Percentiles rank a stretch among this genome's conserved stretches.
phyloP scores from a whole-genome alignment of 345 rosid species.

The Cardamine chenopodiifolia region DNA sequence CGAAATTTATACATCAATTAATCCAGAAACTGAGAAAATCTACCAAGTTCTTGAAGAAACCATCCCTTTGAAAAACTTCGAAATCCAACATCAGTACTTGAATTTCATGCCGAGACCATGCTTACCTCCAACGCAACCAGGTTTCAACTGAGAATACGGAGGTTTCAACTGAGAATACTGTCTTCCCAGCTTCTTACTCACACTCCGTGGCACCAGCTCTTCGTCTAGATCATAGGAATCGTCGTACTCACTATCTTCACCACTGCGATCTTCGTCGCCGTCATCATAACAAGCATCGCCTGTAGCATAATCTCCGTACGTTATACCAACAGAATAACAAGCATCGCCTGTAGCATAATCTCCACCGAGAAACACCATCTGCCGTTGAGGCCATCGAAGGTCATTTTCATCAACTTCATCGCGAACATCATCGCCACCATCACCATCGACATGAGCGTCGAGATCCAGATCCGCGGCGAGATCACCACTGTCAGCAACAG shows the following conservation, averaged over 20 bases:
- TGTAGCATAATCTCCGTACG: not conserved
- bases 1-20: conserved; percentile 31
- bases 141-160: conserved; percentile 43
- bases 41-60: conserved; percentile 20
- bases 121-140: conserved; percentile 51
- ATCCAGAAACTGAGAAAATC: conserved; percentile 26
- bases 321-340: not conserved
- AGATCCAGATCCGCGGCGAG: conserved; percentile 26
- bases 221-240: conserved; percentile 52
- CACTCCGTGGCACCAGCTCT: conserved; percentile 49
- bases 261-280: conserved; percentile 40
- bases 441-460: not conserved
- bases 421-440: not conserved
- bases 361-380: conserved; percentile 2
- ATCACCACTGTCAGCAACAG: not conserved
- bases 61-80: not conserved
- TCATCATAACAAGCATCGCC: conserved; percentile 15
- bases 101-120: conserved; percentile 47
- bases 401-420: conserved; percentile 19
- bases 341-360: conserved; percentile 1
- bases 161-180: conserved; percentile 43
- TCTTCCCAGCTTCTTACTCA: conserved; percentile 46
- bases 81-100: conserved; percentile 31
- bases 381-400: not conserved
- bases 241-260: conserved; percentile 39